Conservation (phyloP, 257 asterid genomes). For the Anisodus acutangulus region DNA sequence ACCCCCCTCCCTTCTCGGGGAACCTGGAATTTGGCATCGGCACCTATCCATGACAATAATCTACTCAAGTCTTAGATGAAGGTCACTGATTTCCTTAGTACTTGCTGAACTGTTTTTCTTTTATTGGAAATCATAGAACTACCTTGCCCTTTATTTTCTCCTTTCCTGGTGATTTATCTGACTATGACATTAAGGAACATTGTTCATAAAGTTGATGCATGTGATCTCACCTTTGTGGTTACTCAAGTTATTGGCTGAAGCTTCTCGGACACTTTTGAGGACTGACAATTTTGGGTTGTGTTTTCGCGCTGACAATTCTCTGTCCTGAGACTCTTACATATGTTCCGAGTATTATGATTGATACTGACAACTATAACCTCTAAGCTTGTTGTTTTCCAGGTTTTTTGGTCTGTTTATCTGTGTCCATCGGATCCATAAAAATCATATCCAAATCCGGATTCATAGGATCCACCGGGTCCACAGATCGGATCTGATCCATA, state of each 20-base stretch:
- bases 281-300: neutral
- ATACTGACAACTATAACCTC: neutral
- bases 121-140: neutral
- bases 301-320: neutral
- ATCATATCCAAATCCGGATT: too few relatives aligned
- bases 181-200: neutral
- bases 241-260: neutral
- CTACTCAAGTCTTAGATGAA: neutral
- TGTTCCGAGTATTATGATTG: neutral
- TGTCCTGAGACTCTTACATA: neutral
- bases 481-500: too few relatives aligned
- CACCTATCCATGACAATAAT: neutral
- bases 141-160: neutral
- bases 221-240: neutral
- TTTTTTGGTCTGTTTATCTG: neutral
- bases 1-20: neutral
- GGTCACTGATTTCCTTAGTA: neutral
- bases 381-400: neutral
- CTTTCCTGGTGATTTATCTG: neutral
- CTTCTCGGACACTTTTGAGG: neutral
- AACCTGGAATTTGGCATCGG: neutral
- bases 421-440: neutral
- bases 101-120: neutral
- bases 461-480: too few relatives aligned
- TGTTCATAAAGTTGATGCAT: neutral